These are phyloP conservation scores for Raffaelea ambrosiae DNA, from an alignment of 2,329 filamentous ascomycete genomes.

Conservation along the genomic window DNA sequence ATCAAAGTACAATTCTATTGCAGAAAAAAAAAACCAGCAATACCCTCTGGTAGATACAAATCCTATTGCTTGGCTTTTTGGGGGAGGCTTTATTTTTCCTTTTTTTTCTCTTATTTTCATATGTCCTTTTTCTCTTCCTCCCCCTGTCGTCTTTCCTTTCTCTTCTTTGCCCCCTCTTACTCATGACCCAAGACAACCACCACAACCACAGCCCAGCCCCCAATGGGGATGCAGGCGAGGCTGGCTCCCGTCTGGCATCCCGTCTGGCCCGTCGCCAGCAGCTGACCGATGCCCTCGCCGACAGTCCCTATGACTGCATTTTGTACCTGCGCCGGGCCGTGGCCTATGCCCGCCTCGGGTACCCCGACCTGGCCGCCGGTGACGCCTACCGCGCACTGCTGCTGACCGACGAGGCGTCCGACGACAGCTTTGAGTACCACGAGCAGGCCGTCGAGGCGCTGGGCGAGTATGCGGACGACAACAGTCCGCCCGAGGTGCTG, in stretches of 20 bases:
- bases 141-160: too few species aligned
- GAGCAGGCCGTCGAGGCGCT: slow-evolving; percentile 53
- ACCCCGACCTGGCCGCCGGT: slow-evolving; percentile 81
- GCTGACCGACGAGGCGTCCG: slow-evolving; percentile 68
- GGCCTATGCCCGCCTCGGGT: slow-evolving; percentile 65
- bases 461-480: slow-evolving; percentile 24
- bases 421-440: slow-evolving; percentile 78
- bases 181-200: too few species aligned
- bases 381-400: slow-evolving; percentile 90
- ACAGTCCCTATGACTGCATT: slow-evolving; percentile 51
- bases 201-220: too few species aligned
- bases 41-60: too few species aligned
- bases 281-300: slow-evolving; percentile 46
- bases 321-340: slow-evolving; percentile 62
- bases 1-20: too few species aligned
- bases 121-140: too few species aligned
- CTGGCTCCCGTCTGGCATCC: slow-evolving; percentile 22
- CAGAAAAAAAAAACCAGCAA: too few species aligned
- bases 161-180: too few species aligned
- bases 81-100: too few species aligned
- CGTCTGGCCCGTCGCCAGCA: slow-evolving; percentile 46
- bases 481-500: slow-evolving; percentile 35
- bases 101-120: too few species aligned
- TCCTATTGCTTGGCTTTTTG: too few species aligned
- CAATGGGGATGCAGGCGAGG: too few species aligned